phyloP scores from a whole-genome alignment of 2,329 filamentous ascomycete genomes.

The Blumeria graminis region DNA sequence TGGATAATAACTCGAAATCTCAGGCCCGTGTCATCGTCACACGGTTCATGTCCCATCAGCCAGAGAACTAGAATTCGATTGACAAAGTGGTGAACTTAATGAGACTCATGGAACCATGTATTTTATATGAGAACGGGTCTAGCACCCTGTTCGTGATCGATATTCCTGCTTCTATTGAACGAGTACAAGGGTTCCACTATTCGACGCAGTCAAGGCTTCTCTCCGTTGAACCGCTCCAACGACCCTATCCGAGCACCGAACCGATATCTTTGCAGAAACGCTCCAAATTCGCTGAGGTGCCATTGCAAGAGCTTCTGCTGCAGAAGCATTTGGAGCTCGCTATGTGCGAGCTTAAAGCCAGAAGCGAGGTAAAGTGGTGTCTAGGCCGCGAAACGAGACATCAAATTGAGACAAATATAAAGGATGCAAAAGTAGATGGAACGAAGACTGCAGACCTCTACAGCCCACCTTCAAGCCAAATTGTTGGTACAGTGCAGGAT shows the following conservation, averaged over 20 bases:
- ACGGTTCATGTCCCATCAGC: no score
- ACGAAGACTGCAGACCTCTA: neutral
- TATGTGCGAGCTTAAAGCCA: constrained; percentile 7
- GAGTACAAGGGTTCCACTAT: constrained; percentile 26
- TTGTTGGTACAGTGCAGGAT: neutral
- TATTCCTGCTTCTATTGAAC: constrained; percentile 43
- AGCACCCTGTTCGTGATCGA: constrained; percentile 35
- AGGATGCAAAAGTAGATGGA: neutral
- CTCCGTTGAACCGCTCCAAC: constrained; percentile 18
- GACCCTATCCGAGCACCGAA: constrained; percentile 27
- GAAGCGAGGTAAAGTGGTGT: constrained; percentile 15
- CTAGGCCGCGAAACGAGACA: constrained; percentile 7
- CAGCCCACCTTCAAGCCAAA: neutral
- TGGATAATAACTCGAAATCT: no score
- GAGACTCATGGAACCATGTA: constrained; percentile 8
- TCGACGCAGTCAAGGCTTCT: constrained; percentile 8
- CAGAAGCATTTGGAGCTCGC: constrained; percentile 11
- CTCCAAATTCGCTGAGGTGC: constrained; percentile 3
- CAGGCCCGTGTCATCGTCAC: no score
- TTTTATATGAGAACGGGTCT: constrained; percentile 29
- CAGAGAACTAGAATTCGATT: no score
- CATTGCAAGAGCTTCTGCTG: constrained; percentile 11
- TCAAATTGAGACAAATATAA: neutral
- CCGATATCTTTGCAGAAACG: constrained; percentile 21
- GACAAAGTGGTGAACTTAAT: neutral